Percentiles rank a stretch among this genome's conserved stretches.
Conservation (phyloP, 371 early-diverging fungal species). For the Apophysomyces trapeziformis region DNA sequence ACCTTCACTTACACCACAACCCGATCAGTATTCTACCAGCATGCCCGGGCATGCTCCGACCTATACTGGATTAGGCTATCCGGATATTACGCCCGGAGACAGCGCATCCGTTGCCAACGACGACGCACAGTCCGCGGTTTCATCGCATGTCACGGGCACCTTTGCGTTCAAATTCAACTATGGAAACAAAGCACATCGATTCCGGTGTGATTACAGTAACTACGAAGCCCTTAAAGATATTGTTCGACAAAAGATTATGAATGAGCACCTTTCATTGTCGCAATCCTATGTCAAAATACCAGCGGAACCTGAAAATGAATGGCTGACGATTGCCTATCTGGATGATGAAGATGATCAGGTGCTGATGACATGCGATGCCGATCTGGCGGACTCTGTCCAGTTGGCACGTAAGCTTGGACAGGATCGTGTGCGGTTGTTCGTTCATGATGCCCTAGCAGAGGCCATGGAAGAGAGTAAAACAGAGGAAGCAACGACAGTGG, state of each 20-base stretch:
- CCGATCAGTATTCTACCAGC: slow-evolving; percentile 13
- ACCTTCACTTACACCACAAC: slow-evolving; percentile 18
- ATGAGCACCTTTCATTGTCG: slow-evolving; percentile 38
- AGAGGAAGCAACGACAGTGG: background rate
- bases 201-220: slow-evolving; percentile 58
- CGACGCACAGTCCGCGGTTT: slow-evolving; percentile 29
- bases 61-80: slow-evolving; percentile 38
- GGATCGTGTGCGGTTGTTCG: slow-evolving; percentile 78
- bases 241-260: slow-evolving; percentile 46
- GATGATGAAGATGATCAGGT: slow-evolving; percentile 93
- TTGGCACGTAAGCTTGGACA: slow-evolving; percentile 78
- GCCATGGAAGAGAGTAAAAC: slow-evolving; percentile 6
- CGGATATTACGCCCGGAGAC: slow-evolving; percentile 52
- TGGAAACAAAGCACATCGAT: slow-evolving; percentile 75
- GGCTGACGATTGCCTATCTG: slow-evolving; percentile 75
- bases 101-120: slow-evolving; percentile 48
- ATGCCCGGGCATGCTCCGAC: slow-evolving; percentile 21
- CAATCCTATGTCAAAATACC: slow-evolving; percentile 27
- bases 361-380: slow-evolving; percentile 76
- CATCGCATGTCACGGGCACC: slow-evolving; percentile 22
- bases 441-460: slow-evolving; percentile 47
- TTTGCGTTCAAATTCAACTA: slow-evolving; percentile 84
- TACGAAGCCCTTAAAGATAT: slow-evolving; percentile 53
- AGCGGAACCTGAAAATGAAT: slow-evolving; percentile 16
- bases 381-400: slow-evolving; percentile 81